phyloP scores from a whole-genome alignment of 371 early-diverging fungal species.

The Coemansia sp. region DNA sequence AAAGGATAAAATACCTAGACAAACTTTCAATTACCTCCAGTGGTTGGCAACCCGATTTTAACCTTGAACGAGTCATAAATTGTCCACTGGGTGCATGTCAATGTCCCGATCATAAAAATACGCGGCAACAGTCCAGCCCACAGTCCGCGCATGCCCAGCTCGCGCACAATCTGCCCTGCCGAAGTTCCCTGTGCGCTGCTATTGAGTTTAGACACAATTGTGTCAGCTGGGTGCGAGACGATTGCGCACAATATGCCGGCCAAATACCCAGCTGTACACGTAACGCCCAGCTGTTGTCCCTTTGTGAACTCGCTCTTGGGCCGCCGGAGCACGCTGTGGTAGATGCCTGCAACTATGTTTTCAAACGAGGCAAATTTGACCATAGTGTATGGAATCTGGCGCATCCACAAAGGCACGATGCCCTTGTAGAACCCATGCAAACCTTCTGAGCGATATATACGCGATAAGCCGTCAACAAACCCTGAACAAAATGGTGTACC shows the following conservation, averaged over 20 bases:
- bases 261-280: constrained; percentile 81
- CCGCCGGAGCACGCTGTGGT: constrained; percentile 59
- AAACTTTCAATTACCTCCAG: constrained; percentile 29
- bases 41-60: constrained; percentile 55
- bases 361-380: constrained; percentile 89
- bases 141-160: constrained; percentile 57
- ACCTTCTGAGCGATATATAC: constrained; percentile 58
- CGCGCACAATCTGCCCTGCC: constrained; percentile 52
- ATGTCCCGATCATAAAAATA: constrained; percentile 71
- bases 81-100: constrained; percentile 64
- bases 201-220: constrained; percentile 82
- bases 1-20: too few relatives aligned
- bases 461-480: constrained; percentile 59
- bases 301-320: constrained; percentile 70
- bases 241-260: constrained; percentile 86
- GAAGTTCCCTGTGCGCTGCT: constrained; percentile 55
- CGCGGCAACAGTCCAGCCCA: constrained; percentile 64
- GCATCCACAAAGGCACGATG: constrained; percentile 71
- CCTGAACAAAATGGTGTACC: constrained; percentile 56
- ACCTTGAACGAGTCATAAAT: constrained; percentile 63
- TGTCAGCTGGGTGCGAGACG: constrained; percentile 92
- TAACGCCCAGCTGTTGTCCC: constrained; percentile 69
- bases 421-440: constrained; percentile 65
- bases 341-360: constrained; percentile 64
- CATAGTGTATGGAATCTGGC: constrained; percentile 91